Base-by-base conservation (phyloP, 208 protist species). In the Vickermania spadyakhi region DNA sequence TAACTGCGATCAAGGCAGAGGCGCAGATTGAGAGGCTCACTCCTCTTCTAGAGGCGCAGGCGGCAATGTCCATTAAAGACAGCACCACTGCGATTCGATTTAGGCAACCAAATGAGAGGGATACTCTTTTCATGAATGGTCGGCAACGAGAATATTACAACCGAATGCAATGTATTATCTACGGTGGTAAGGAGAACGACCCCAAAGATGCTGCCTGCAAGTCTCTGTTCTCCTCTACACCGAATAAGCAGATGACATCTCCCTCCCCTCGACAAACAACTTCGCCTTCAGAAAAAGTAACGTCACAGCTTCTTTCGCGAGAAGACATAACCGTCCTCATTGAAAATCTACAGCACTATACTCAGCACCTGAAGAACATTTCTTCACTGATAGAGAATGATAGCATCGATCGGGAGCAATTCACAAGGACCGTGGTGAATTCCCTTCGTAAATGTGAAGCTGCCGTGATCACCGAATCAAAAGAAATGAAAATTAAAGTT, bases 1-100 rank as follows among this genome's bases (percentile, higher is more conserved):
- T 55, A 18, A 66, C 76, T 3, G 81, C 70, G 0, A 31, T 82
- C 28, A 74, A 77, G 36, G 70, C 77, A 3, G 84, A 91, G 65
- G 58, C 75, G 11, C 70, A 81, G 56, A 69, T 79, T 41, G 64
- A 85, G 55, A 64, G 72, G 5, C 63, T 60, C 21, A 42, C 42
- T 18, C 31, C 36, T 14, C 2, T 26, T 23, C 27, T 26, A 45
- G 2, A 31, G 27, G 14, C 29, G n/a, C 23, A 2, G 28, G 56
- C 53, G 36, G 11, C 36, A 7, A 7, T 45, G 11, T 18, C 18
- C 11, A 7, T 7, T 18, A 18, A 45, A 18, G 11, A 18, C 11
- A n/a, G 11, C 11, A n/a, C n/a, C n/a, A n/a, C n/a, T n/a, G n/a
- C n/a, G n/a, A 18, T 45, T n/a, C 36, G 36, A 7, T 45, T 18